A percentile compares a stretch with the other conserved stretches of the same genome.
phyloP scores from a whole-genome alignment of 495 filamentous ascomycete species.

The Penicillium malachiteum region DNA sequence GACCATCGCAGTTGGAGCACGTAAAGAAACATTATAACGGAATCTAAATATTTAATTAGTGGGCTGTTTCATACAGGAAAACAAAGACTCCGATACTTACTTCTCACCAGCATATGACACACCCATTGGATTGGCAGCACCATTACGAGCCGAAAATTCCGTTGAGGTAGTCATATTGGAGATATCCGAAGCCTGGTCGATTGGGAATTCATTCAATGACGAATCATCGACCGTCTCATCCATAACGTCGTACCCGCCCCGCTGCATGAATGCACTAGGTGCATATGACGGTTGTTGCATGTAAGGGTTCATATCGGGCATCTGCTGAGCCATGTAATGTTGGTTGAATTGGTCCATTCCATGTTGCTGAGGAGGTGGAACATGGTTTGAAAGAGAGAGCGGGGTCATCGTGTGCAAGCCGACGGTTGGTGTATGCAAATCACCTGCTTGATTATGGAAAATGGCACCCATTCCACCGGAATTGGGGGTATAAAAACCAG shows the following conservation, averaged over 20 bases:
- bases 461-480: constrained; percentile 79
- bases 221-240: constrained; percentile 63
- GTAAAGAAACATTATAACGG: constrained; percentile 84
- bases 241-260: constrained; percentile 76
- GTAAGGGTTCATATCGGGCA: constrained; percentile 75
- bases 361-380: constrained; percentile 35
- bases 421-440: constrained; percentile 83
- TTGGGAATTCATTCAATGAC: constrained; percentile 50
- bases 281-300: constrained; percentile 66
- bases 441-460: constrained; percentile 82
- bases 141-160: constrained; percentile 20
- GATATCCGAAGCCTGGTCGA: constrained; percentile 21
- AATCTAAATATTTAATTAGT: constrained; percentile 59
- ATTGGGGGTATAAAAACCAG: constrained; percentile 86
- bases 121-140: constrained; percentile 5
- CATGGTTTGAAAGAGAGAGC: constrained; percentile 66
- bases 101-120: constrained; percentile 44
- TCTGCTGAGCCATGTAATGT: constrained; percentile 62
- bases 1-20: constrained; percentile 96
- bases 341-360: constrained; percentile 13
- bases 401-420: constrained; percentile 68
- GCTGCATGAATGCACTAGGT: constrained; percentile 76
- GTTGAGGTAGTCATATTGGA: constrained; percentile 28
- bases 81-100: constrained; percentile 31
- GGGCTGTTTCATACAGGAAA: not conserved